Base-by-base conservation (phyloP, 441 rosid species). In the Populus tomentosa region DNA sequence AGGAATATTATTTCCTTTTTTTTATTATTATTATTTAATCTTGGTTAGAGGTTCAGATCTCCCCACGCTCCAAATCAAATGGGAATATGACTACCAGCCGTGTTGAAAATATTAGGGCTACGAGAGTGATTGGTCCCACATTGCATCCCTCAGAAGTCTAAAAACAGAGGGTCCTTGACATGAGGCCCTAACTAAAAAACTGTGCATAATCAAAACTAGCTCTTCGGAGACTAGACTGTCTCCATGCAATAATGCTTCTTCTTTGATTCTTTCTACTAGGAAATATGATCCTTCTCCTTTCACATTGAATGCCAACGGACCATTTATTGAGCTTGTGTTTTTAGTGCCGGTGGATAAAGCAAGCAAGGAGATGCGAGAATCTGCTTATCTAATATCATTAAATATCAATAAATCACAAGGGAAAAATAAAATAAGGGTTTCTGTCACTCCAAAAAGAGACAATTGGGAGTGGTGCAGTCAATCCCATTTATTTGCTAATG, bases 61-160 rank as follows among this genome's bases (percentile, higher is more conserved):
- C n/a, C 20, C 59, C 59, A 1, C 59, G 1, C 20, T 50, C 59
- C 59, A 50, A 50, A 50, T 50, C 59, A 16, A 50, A 50, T 3
- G 6, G 1, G 5, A 50, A 50, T 16, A 4, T 50, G 59, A 50
- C 20, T 13, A 26, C 28, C 53, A 6, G 62, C 20, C 40, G 75
- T 33, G 36, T 59, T 35, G 33, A 56, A 67, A 66, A 32, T 75
- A 61, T 50, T 50, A 2, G n/a, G 68, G 71, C 36, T 30, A 69
- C 80, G 80, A 10, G 2, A 77, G 80, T 73, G 76, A 75, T 68
- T 73, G 83, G 23, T 35, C 77, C 83, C 77, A 67, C 67, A 21
- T 69, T 77, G 70, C 77, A 72, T 72, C 71, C 33, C 32, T 38
- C 33, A 0, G 0, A 26, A 26, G 28, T 67, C 36, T 30, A 53